A percentile compares a stretch with the other conserved stretches of the same genome.
These are phyloP conservation scores for Euphrasia confusa DNA, from an alignment of 257 asterid genomes.

Conservation along the genomic window DNA sequence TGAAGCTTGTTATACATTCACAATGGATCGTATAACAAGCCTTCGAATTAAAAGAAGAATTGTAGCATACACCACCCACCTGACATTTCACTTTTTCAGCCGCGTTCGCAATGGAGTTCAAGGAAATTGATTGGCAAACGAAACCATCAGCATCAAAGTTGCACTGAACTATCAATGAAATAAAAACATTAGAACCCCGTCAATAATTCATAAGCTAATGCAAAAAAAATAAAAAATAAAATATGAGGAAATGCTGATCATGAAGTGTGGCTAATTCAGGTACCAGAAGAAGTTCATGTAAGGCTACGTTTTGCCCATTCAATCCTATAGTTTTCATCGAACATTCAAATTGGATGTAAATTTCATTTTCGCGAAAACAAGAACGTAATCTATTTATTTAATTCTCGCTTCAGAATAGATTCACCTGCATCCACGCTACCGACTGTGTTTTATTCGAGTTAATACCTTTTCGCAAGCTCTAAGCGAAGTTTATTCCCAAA, in stretches of 20 bases:
- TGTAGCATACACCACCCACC: conserved; percentile 41
- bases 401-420: background rate
- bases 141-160: conserved; percentile 19
- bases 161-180: conserved; percentile 27
- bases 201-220: conserved; percentile 9
- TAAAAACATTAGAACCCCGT: conserved; percentile 18
- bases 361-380: too few relatives aligned
- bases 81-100: conserved; percentile 63
- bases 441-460: background rate
- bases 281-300: background rate
- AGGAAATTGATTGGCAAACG: conserved; percentile 20
- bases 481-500: background rate
- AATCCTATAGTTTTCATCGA: background rate
- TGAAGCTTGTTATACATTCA: background rate
- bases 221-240: too few relatives aligned
- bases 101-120: conserved; percentile 29
- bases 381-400: too few relatives aligned
- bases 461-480: background rate
- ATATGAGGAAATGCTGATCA: background rate
- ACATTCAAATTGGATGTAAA: background rate
- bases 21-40: background rate
- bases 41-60: conserved; percentile 13
- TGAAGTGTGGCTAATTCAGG: background rate
- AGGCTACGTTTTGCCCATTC: background rate
- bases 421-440: background rate